Percentiles rank a stretch among this genome's conserved stretches.
phyloP scores from a whole-genome alignment of 257 asterid species.

The Solanum infundibuliforme region DNA sequence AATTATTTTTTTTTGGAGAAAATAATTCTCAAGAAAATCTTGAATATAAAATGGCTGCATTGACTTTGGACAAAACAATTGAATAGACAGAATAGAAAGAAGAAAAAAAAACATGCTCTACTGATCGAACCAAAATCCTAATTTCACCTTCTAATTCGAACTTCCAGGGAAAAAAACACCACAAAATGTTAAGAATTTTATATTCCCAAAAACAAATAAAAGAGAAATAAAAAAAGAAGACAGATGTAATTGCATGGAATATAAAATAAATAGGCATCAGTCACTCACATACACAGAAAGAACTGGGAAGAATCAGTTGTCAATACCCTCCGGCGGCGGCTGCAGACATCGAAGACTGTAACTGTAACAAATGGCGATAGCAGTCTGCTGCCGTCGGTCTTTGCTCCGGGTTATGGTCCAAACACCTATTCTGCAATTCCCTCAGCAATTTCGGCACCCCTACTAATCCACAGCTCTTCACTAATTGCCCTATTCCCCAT shows the following conservation, averaged over 20 bases:
- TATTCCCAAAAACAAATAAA: background rate
- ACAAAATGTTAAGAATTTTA: background rate
- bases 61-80: background rate
- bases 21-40: background rate
- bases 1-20: background rate
- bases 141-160: background rate
- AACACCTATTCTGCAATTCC: conserved; percentile 38
- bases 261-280: background rate
- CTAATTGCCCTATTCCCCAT: conserved; percentile 41
- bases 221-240: background rate
- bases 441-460: conserved; percentile 27
- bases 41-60: background rate
- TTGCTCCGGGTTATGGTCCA: conserved; percentile 43
- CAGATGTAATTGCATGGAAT: background rate
- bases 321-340: conserved; percentile 24
- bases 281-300: conserved; percentile 9
- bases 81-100: background rate
- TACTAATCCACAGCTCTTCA: conserved; percentile 35
- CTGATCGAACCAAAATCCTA: background rate
- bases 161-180: background rate
- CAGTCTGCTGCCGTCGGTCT: conserved; percentile 53
- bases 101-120: background rate
- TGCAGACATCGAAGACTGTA: conserved; percentile 39
- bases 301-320: background rate
- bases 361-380: conserved; percentile 42